phyloP scores from a whole-genome alignment of 805 yeast genomes.

The Isabelozyma pseudorhagii region DNA sequence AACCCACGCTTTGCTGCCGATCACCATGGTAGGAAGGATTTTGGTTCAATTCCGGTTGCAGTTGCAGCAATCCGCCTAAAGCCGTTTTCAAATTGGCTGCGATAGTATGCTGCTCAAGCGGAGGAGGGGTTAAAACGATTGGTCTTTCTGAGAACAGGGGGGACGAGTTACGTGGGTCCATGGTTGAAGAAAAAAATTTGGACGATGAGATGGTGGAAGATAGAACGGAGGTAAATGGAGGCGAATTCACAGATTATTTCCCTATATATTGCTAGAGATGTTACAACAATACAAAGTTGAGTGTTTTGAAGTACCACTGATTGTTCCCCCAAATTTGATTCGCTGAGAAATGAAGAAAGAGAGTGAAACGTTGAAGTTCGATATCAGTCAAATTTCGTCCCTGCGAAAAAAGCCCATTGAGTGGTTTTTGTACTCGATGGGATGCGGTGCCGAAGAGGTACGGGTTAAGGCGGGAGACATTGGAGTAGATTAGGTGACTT shows the following conservation, averaged over 20 bases:
- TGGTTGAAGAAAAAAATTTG: neutral
- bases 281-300: neutral
- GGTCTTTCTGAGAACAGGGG: constrained; percentile 27
- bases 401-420: neutral
- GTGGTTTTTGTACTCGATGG: neutral
- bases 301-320: neutral
- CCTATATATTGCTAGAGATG: neutral
- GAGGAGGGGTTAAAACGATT: constrained; percentile 41
- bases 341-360: neutral
- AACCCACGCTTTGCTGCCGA: constrained; percentile 44
- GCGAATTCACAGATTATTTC: too few species aligned
- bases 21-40: constrained; percentile 8
- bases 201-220: neutral
- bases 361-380: neutral
- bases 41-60: constrained; percentile 1
- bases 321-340: neutral
- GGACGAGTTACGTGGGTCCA: constrained; percentile 11
- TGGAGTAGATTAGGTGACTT: too few species aligned
- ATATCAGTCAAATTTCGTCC: neutral
- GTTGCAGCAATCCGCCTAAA: neutral
- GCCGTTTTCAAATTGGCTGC: neutral
- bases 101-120: constrained; percentile 21
- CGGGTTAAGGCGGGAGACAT: neutral
- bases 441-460: neutral
- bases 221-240: neutral